Conservation (phyloP, 2,329 filamentous ascomycete genomes). For the Paracamarosporium sp. region DNA sequence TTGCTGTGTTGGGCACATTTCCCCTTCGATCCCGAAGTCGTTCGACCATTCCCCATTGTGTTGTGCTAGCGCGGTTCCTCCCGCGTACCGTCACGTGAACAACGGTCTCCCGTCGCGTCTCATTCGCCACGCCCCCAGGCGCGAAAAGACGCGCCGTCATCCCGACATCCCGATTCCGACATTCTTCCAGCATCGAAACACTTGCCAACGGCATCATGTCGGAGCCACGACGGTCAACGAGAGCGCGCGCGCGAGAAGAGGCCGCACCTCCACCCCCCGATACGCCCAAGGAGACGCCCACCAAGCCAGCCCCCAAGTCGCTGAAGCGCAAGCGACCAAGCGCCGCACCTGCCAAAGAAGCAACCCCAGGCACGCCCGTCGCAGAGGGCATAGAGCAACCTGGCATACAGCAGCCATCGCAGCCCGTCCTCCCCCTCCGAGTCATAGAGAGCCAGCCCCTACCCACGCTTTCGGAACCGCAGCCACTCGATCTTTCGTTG, state of each 20-base stretch:
- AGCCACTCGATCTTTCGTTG: conserved; percentile 66
- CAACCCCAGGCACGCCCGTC: conserved; percentile 32
- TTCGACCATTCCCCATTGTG: not conserved
- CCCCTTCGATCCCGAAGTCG: not conserved
- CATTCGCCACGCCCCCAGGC: not conserved
- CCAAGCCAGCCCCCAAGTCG: conserved; percentile 30
- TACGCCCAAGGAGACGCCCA: conserved; percentile 33
- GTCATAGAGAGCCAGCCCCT: conserved; percentile 71
- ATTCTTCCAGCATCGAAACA: not conserved
- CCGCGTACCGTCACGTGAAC: not conserved
- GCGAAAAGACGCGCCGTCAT: conserved; percentile 4
- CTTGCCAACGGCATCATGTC: conserved; percentile 29
- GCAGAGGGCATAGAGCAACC: conserved; percentile 20
- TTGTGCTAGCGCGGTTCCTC: not conserved
- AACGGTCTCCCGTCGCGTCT: too few relatives aligned
- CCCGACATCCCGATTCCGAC: not conserved
- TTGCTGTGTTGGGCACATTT: not conserved
- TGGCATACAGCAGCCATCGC: conserved; percentile 17
- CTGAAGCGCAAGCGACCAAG: conserved; percentile 43
- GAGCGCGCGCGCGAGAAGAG: conserved; percentile 44
- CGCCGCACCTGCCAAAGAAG: conserved; percentile 26
- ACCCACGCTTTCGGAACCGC: conserved; percentile 72
- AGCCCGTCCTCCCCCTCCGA: conserved; percentile 62
- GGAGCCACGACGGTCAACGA: conserved; percentile 45
- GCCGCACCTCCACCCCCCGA: conserved; percentile 31